Conservation (phyloP, 495 filamentous ascomycete species). For the Chaetomium cochliodes region DNA sequence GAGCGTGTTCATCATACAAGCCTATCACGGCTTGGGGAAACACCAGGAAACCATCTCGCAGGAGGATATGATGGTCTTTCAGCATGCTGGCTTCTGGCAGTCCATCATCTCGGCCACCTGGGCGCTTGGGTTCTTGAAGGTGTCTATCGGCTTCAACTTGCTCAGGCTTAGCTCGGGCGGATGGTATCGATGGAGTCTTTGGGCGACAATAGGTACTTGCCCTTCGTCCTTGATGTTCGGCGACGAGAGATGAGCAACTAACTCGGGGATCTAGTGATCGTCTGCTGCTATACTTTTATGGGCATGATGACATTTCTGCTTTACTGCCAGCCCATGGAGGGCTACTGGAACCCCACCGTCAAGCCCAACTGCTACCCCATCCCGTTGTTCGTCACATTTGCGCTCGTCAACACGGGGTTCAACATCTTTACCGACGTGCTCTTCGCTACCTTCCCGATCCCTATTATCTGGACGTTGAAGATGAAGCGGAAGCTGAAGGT, state of each 20-base stretch:
- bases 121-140: slow-evolving; percentile 41
- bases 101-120: slow-evolving; percentile 34
- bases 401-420: slow-evolving; percentile 34
- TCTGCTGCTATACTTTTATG: slow-evolving; percentile 31
- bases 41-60: slow-evolving; percentile 33
- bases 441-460: slow-evolving; percentile 27
- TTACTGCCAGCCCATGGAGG: slow-evolving; percentile 35
- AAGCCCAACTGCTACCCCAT: slow-evolving; percentile 32
- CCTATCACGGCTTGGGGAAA: slow-evolving; percentile 40
- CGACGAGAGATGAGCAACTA: not conserved
- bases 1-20: slow-evolving; percentile 24
- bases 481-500: slow-evolving; percentile 21
- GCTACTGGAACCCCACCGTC: slow-evolving; percentile 29
- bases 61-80: slow-evolving; percentile 30
- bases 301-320: slow-evolving; percentile 33
- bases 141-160: slow-evolving; percentile 39
- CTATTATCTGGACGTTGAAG: slow-evolving; percentile 25
- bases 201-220: slow-evolving; percentile 24
- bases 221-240: slow-evolving; percentile 8
- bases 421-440: slow-evolving; percentile 25
- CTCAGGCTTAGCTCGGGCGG: slow-evolving; percentile 19
- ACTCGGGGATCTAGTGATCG: slow-evolving; percentile 25
- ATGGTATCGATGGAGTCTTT: slow-evolving; percentile 25
- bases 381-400: slow-evolving; percentile 35
- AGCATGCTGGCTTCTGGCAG: slow-evolving; percentile 39